Base-by-base conservation (phyloP, 2,329 filamentous ascomycete species). In the Alternaria metachromatica region DNA sequence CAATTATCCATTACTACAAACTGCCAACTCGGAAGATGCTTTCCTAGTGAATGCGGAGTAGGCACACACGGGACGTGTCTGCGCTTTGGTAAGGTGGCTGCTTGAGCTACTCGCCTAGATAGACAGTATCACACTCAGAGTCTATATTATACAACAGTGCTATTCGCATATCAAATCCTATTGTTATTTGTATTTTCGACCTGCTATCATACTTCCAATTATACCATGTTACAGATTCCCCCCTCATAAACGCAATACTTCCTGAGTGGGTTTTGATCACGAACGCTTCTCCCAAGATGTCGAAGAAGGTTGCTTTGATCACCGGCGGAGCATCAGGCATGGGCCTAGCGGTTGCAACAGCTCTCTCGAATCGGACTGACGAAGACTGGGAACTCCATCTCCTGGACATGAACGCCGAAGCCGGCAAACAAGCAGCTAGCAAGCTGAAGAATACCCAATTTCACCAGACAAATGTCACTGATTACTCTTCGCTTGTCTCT, bases 241-340 rank as follows among this genome's bases (percentile, higher is more conserved):
- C 10, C 12, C n/a, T 11, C 26, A 12, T 4, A 12, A 13, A 20
- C 11, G 7, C 26, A 51, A 21, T 7, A 13, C 5, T 10, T 51
- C 10, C 37, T 18, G n/a, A 41, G 37, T 1, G 37, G 37, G 26
- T 6, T 3, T 20, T 18, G 18, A 12, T 6, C 25, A 13, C 7
- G 25, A 45, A 55, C 12, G 5, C 23, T 18, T 21, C 5, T 20
- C 6, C 28, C 6, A 50, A 26, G 3, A 75, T 74, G 69, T 25
- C 57, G 1, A 66, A 61, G 15, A 75, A 74, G 61, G 65, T 69
- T 23, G 92, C 92, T 54, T 84, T 96, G 55, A 93, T 96, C 76
- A 94, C 91, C 0, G 92, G 92, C 63, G 92, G 88, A 10, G 92
- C 90, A 3, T 91, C 89, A 3, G 82, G 81, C 26, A 83, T 84